Evolutionary conservation across 345 rosid species (phyloP).

Genomic region (Linum trigynum): DNA sequence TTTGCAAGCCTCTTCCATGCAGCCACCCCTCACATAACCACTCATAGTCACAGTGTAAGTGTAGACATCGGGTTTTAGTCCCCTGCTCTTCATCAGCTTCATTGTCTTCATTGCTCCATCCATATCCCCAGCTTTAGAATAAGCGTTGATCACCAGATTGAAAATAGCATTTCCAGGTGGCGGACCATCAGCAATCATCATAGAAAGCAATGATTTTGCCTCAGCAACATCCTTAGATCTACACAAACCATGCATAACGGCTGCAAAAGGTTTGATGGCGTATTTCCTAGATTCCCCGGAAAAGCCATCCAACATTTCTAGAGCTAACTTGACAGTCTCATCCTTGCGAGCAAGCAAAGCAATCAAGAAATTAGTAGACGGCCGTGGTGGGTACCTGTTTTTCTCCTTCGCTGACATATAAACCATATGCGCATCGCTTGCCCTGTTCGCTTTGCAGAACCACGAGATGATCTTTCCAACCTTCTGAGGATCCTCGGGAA

Average conservation of each 20-base stretch:
- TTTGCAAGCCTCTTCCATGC: conserved; percentile 57
- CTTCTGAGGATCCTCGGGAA: conserved; percentile 36
- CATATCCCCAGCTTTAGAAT: conserved; percentile 51
- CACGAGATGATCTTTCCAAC: conserved; percentile 60
- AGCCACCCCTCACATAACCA: conserved; percentile 62
- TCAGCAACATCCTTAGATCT: conserved; percentile 48
- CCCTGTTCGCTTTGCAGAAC: conserved; percentile 60
- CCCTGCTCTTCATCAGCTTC: conserved; percentile 63
- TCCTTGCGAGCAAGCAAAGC: conserved; percentile 43
- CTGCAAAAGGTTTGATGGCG: conserved; percentile 62
- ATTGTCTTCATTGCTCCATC: conserved; percentile 44
- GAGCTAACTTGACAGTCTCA: conserved; percentile 51
- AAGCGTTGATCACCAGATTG: conserved; percentile 46
- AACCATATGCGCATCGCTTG: conserved; percentile 44
- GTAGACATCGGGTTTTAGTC: conserved; percentile 71
- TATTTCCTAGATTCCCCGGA: conserved; percentile 37
- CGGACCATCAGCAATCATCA: conserved; percentile 69
- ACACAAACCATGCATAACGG: conserved; percentile 60
- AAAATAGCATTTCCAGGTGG: conserved; percentile 77
- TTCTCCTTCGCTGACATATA: conserved; percentile 42
- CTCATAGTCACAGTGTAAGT: conserved; percentile 71
- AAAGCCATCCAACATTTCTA: conserved; percentile 43
- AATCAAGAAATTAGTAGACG: conserved; percentile 38
- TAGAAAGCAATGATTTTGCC: conserved; percentile 44
- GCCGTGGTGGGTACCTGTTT: conserved; percentile 32